Evolutionary conservation across 345 rosid species (phyloP).

Genomic region (Bretschneidera sinensis): DNA sequence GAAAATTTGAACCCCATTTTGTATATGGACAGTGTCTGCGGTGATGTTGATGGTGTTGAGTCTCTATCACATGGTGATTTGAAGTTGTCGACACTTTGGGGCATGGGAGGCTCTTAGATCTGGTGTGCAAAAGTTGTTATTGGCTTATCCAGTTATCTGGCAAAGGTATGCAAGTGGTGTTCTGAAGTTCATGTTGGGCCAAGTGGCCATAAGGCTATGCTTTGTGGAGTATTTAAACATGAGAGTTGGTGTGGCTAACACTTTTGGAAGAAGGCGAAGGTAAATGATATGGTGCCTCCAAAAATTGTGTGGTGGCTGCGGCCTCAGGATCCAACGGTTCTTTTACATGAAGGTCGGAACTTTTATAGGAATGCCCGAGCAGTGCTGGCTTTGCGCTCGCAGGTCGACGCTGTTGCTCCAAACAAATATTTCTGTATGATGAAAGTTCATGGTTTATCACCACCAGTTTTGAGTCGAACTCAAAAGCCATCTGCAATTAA

Average conservation of each 20-base stretch:
- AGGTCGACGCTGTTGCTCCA: constrained; percentile 63
- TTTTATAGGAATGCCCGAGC: constrained; percentile 90
- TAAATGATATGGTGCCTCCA: constrained; percentile 72
- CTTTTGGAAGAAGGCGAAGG: constrained; percentile 70
- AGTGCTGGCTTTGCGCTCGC: constrained; percentile 62
- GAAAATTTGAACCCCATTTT: constrained; percentile 24
- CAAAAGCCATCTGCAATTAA: background rate
- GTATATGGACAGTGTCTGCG: no score
- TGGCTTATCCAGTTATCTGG: constrained; percentile 65
- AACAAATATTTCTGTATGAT: constrained; percentile 50
- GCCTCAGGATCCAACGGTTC: constrained; percentile 75
- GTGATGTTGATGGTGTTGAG: constrained; percentile 28
- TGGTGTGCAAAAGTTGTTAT: constrained; percentile 50
- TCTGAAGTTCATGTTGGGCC: constrained; percentile 81
- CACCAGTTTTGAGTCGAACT: constrained; percentile 9
- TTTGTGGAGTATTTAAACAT: constrained; percentile 70
- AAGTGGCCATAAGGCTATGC: constrained; percentile 79
- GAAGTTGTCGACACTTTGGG: constrained; percentile 37
- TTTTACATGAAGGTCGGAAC: constrained; percentile 51
- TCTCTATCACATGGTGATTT: constrained; percentile 38
- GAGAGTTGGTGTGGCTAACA: constrained; percentile 76
- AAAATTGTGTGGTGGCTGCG: constrained; percentile 74
- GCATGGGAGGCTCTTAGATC: constrained; percentile 72
- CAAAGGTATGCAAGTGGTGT: constrained; percentile 72
- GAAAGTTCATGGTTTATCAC: constrained; percentile 63